Conservation (phyloP, 73 alveolate species). For the Stentor coeruleus region DNA sequence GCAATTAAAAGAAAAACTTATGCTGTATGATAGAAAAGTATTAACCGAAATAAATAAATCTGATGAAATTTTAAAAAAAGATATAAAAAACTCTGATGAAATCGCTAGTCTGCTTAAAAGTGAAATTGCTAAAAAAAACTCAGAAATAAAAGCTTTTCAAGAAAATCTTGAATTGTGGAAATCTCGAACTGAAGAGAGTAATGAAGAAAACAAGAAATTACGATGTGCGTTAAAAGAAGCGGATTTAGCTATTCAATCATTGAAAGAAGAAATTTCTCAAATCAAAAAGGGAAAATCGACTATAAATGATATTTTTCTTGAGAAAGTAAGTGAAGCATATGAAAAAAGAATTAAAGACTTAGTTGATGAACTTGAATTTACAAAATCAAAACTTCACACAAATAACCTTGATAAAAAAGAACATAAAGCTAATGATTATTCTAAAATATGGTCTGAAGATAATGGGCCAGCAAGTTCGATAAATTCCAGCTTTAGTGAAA, state of each 20-base stretch:
- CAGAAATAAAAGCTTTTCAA: not conserved
- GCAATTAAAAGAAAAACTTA: not conserved
- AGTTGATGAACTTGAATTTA: not conserved
- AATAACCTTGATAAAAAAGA: not conserved
- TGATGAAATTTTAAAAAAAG: not conserved
- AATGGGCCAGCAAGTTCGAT: not conserved
- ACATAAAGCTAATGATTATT: not conserved
- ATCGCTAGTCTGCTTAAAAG: not conserved
- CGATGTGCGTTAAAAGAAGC: not conserved
- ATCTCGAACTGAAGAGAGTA: not conserved
- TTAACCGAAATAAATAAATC: not conserved
- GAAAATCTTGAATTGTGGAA: constrained; percentile 10
- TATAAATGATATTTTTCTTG: not conserved
- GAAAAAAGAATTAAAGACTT: not conserved
- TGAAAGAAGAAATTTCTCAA: not conserved
- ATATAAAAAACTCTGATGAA: not conserved
- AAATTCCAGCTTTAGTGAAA: not conserved
- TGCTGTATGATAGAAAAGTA: not conserved
- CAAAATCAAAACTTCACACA: too few relatives aligned
- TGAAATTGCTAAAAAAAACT: not conserved
- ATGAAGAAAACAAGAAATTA: not conserved
- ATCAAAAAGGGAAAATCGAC: not conserved
- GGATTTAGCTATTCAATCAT: not conserved
- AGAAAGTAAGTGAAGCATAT: not conserved
- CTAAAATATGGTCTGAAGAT: constrained; percentile 1